Evolutionary conservation across 352 stramenopile species (phyloP).

Genomic region (Globisporangium carolinianum): DNA sequence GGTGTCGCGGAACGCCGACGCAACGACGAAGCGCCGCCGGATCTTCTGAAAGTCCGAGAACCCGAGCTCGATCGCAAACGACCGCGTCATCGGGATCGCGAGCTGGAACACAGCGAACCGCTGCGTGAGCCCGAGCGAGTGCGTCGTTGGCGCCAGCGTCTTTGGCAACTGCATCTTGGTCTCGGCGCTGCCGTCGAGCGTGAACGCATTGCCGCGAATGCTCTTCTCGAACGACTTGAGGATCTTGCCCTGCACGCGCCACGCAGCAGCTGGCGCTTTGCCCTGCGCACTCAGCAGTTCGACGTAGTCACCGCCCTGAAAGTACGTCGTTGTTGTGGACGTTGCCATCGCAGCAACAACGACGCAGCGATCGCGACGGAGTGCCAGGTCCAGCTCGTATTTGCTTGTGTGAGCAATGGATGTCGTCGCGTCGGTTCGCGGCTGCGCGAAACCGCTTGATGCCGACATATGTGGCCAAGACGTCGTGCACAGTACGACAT

Average conservation of each 20-base stretch:
- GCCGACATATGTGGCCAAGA: too few species aligned
- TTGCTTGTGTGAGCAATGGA: neutral
- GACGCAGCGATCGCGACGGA: too few species aligned
- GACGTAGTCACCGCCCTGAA: conserved; percentile 75
- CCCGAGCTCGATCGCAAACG: conserved; percentile 73
- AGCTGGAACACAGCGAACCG: conserved; percentile 72
- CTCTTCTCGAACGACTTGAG: conserved; percentile 73
- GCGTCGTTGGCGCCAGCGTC: conserved; percentile 11
- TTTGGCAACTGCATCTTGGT: conserved; percentile 84
- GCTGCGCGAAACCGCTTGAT: too few species aligned
- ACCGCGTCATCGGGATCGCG: conserved; percentile 46
- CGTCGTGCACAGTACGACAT: too few species aligned
- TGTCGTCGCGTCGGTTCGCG: neutral
- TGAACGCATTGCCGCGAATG: conserved; percentile 72
- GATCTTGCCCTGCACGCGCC: conserved; percentile 77
- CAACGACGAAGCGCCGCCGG: conserved; percentile 63
- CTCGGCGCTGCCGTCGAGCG: conserved; percentile 65
- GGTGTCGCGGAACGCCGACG: conserved; percentile 73
- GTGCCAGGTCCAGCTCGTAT: too few species aligned
- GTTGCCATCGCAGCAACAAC: neutral
- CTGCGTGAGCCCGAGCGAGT: conserved; percentile 55
- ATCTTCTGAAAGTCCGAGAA: conserved; percentile 73
- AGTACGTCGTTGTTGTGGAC: conserved; percentile 28
- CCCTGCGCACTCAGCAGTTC: conserved; percentile 78
- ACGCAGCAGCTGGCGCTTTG: conserved; percentile 53